Evolutionary conservation across 148 eudicot species (phyloP).

Genomic region (Rhododendron mucronatum): DNA sequence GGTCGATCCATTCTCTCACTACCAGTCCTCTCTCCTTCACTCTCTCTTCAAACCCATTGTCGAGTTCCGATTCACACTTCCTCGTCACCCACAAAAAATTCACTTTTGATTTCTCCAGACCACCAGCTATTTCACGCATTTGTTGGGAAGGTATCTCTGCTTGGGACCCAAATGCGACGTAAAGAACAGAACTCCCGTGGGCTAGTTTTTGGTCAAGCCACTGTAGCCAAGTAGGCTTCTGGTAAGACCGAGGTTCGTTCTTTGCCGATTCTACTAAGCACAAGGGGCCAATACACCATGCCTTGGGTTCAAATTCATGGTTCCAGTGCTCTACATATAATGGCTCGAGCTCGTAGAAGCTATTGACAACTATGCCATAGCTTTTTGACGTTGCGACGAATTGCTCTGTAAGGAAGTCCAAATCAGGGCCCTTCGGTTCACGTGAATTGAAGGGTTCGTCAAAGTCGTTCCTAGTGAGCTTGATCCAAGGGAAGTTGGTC

Average conservation of each 20-base stretch:
- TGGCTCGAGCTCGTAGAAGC: slow-evolving; percentile 54
- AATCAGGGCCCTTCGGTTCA: slow-evolving; percentile 24
- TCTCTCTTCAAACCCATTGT: slow-evolving; percentile 36
- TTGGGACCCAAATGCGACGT: slow-evolving; percentile 32
- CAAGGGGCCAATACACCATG: slow-evolving; percentile 60
- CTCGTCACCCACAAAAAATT: slow-evolving; percentile 63
- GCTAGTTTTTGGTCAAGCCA: slow-evolving; percentile 49
- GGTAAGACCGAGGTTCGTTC: background rate
- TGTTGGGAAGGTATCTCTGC: slow-evolving; percentile 47
- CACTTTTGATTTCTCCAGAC: slow-evolving; percentile 45
- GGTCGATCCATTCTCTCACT: slow-evolving; percentile 67
- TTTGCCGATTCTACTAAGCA: slow-evolving; percentile 33
- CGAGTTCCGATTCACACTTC: slow-evolving; percentile 22
- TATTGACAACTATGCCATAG: slow-evolving; percentile 43
- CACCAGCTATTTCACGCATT: slow-evolving; percentile 40
- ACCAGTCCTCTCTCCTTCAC: slow-evolving; percentile 51
- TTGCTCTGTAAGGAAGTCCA: slow-evolving; percentile 30
- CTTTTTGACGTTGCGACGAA: slow-evolving; percentile 23
- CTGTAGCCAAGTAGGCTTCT: slow-evolving; percentile 33
- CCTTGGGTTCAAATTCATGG: slow-evolving; percentile 19
- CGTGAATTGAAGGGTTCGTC: slow-evolving; percentile 17
- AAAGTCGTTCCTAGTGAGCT: slow-evolving; percentile 44
- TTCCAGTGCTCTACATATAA: slow-evolving; percentile 33
- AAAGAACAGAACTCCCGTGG: slow-evolving; percentile 27
- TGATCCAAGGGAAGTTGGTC: slow-evolving; percentile 47